Percentiles rank a stretch among this genome's conserved stretches.
Conservation (phyloP, 495 filamentous ascomycete genomes). For the Penicillium egyptiacum region DNA sequence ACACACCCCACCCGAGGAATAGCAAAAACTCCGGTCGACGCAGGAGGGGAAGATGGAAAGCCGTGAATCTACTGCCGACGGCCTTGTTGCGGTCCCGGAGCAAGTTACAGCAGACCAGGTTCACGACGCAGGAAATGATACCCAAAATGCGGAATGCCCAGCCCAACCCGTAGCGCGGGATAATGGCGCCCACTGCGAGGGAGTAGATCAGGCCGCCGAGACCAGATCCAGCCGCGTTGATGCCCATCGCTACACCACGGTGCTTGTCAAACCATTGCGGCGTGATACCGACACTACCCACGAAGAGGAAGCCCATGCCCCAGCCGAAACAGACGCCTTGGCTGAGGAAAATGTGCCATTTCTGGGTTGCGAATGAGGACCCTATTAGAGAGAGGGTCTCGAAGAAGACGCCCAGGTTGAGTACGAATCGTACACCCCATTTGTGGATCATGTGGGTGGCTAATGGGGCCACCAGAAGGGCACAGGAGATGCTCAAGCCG, state of each 20-base stretch:
- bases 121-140: constrained; percentile 64
- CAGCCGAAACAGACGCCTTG: constrained; percentile 76
- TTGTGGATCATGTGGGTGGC: constrained; percentile 58
- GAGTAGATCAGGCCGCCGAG: constrained; percentile 68
- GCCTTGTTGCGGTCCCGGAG: constrained; percentile 69
- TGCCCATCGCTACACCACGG: constrained; percentile 70
- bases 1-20: constrained; percentile 65
- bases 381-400: constrained; percentile 61
- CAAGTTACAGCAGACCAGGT: constrained; percentile 59
- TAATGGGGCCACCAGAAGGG: constrained; percentile 63
- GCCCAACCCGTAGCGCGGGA: constrained; percentile 58
- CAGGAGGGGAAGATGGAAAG: constrained; percentile 65
- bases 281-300: constrained; percentile 65
- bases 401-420: constrained; percentile 61
- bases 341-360: constrained; percentile 74
- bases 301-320: constrained; percentile 77
- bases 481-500: constrained; percentile 64
- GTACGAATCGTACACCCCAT: constrained; percentile 54
- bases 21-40: constrained; percentile 61
- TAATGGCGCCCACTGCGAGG: constrained; percentile 51
- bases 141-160: constrained; percentile 78
- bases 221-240: constrained; percentile 71
- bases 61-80: constrained; percentile 59
- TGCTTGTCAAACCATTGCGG: constrained; percentile 77
- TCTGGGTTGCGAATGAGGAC: constrained; percentile 64